phyloP scores from a whole-genome alignment of 176 grass and related monocot species.

The Sorghum bicolor region Sorghum_bicolor_NCBIv3 NC_012876.2:56276501-56277000 shows the following conservation, averaged over 20 bases:
- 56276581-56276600: slow-evolving; percentile 10
- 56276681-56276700: slow-evolving; percentile 91
- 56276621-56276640: slow-evolving; percentile 82
- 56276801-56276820: not conserved
- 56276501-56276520: slow-evolving; percentile 74
- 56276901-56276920: not conserved
- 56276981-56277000: not conserved
- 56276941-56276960: not conserved
- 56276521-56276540: slow-evolving; percentile 49
- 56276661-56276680: slow-evolving; percentile 91
- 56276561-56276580: not conserved
- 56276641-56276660: slow-evolving; percentile 80
- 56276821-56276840: slow-evolving; percentile 15
- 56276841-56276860: not conserved
- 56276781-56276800: not conserved
- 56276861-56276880: not conserved
- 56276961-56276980: not conserved
- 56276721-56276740: slow-evolving; percentile 89
- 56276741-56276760: slow-evolving; percentile 96
- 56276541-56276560: not conserved
- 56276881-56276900: not conserved
- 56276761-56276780: slow-evolving; percentile 60
- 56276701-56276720: slow-evolving; percentile 75
- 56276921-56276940: not conserved
- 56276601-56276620: slow-evolving; percentile 62